A percentile compares a stretch with the other conserved stretches of the same genome.
These are phyloP conservation scores for Paxillus rubicundulus DNA, from an alignment of 768 basidiomycete species.

Conservation along the genomic window DNA sequence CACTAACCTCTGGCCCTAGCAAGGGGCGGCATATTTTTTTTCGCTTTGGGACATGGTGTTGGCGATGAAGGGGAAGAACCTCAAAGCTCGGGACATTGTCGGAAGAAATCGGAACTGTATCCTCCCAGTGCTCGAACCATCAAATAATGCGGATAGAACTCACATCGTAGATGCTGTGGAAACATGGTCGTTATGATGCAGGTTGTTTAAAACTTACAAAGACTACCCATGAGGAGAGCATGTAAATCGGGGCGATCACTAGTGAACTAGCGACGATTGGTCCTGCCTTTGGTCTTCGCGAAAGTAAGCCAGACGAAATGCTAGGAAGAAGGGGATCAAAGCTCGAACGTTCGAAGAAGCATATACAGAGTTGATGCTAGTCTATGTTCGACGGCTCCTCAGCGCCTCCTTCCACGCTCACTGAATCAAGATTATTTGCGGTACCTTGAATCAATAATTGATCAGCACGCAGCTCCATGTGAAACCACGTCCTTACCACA, in stretches of 20 bases:
- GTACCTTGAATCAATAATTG: slow-evolving; percentile 17
- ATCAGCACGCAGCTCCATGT: background rate
- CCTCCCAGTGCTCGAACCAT: background rate
- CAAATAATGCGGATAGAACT: no score
- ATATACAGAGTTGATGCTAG: slow-evolving; percentile 23
- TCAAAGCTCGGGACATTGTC: no score
- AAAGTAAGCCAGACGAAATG: slow-evolving; percentile 1
- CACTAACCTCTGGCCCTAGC: no score
- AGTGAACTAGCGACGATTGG: background rate
- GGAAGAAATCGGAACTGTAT: no score
- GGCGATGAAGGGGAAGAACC: no score
- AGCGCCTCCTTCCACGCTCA: background rate
- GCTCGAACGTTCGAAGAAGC: slow-evolving; percentile 8
- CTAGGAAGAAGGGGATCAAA: background rate
- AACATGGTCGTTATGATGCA: no score
- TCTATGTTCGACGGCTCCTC: slow-evolving; percentile 17
- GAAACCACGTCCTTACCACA: slow-evolving; percentile 57
- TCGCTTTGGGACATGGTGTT: no score
- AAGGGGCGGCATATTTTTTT: no score
- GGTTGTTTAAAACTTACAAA: no score
- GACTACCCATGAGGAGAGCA: no score
- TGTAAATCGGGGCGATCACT: no score
- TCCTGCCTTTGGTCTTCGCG: background rate
- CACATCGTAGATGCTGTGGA: no score
- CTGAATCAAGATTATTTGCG: slow-evolving; percentile 19